phyloP scores from a whole-genome alignment of 306 rosid species.

The Quercus bicolor region DNA sequence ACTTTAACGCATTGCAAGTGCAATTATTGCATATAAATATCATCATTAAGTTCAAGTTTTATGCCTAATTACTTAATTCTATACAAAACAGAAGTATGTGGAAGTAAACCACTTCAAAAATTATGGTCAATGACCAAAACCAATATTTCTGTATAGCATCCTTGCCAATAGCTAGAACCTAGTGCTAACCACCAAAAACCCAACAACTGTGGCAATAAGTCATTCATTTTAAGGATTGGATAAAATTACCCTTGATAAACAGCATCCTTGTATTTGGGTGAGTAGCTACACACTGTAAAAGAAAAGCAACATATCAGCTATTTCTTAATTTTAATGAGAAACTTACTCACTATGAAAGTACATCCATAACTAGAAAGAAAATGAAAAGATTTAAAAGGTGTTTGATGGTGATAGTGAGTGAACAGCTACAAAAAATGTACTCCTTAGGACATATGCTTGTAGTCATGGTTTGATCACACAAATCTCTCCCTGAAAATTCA shows the following conservation, averaged over 20 bases:
- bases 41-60: neutral
- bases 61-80: neutral
- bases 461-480: too few species aligned
- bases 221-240: neutral
- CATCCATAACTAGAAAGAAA: neutral
- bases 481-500: too few species aligned
- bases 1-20: neutral
- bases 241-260: constrained; percentile 34
- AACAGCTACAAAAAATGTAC: too few species aligned
- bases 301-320: neutral
- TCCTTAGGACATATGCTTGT: neutral
- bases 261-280: constrained; percentile 33
- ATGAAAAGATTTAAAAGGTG: neutral
- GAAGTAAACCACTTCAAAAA: neutral
- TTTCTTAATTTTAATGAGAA: neutral
- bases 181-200: too few species aligned
- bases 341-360: neutral
- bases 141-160: too few species aligned
- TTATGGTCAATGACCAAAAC: neutral
- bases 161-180: too few species aligned
- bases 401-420: too few species aligned
- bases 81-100: neutral
- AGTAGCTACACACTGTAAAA: constrained; percentile 41
- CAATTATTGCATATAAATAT: neutral
- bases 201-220: neutral